Evolutionary conservation across 495 filamentous ascomycete species (phyloP).

Genomic region (Daldinia loculata): DNA sequence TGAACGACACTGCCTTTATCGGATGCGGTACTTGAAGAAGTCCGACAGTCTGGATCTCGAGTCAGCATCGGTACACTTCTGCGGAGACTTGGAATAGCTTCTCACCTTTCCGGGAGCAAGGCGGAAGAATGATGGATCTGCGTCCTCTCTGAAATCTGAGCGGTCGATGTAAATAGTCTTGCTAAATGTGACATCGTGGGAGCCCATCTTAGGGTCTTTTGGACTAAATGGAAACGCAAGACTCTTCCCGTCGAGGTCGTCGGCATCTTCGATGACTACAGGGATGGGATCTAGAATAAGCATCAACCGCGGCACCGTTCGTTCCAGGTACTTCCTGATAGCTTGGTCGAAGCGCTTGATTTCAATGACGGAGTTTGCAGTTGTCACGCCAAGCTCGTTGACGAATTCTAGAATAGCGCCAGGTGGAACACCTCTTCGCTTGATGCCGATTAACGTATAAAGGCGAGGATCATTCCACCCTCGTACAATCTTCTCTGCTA

Average conservation of each 20-base stretch:
- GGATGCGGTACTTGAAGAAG: constrained; percentile 84
- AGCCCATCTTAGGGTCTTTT: constrained; percentile 72
- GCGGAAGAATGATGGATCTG: constrained; percentile 74
- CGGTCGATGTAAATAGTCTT: constrained; percentile 91
- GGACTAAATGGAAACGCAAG: constrained; percentile 76
- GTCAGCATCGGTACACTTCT: constrained; percentile 4
- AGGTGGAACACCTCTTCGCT: constrained; percentile 83
- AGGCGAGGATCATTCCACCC: constrained; percentile 91
- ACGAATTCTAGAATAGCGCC: constrained; percentile 88
- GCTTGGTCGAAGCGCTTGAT: constrained; percentile 77
- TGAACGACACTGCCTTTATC: constrained; percentile 80
- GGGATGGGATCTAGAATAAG: constrained; percentile 83
- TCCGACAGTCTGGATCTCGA: constrained; percentile 66
- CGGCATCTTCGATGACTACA: constrained; percentile 80
- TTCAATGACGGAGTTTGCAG: constrained; percentile 74
- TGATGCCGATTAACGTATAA: constrained; percentile 86
- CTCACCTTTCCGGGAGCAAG: constrained; percentile 80
- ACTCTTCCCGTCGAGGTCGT: constrained; percentile 64
- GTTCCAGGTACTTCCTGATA: constrained; percentile 82
- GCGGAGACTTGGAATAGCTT: not conserved
- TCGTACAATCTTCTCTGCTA: constrained; percentile 74
- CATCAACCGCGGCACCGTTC: constrained; percentile 85
- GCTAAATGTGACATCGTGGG: constrained; percentile 71
- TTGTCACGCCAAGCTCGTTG: constrained; percentile 88
- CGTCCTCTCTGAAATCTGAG: constrained; percentile 82